These are phyloP conservation scores for Colletotrichum somersetense DNA, from an alignment of 2,329 filamentous ascomycete species.

Conservation along the genomic window DNA sequence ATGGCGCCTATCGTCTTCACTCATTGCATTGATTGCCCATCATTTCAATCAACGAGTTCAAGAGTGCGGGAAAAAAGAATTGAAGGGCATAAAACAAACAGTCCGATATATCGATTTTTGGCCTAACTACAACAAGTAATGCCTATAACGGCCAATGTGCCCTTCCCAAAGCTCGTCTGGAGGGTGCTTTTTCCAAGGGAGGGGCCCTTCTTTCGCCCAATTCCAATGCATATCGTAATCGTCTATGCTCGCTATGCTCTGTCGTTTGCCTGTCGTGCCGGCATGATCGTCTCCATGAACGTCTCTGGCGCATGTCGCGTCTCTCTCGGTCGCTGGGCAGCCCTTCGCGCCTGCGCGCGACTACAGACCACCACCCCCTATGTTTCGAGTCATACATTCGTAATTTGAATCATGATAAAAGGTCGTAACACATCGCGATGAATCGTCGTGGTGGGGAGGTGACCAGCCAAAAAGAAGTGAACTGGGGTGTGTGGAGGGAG, in stretches of 20 bases:
- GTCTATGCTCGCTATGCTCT: slow-evolving; percentile 41
- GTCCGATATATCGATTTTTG: slow-evolving; percentile 31
- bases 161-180: slow-evolving; percentile 23
- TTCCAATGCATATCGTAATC: slow-evolving; percentile 39
- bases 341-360: slow-evolving; percentile 33
- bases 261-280: slow-evolving; percentile 43
- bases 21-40: neutral
- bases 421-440: slow-evolving; percentile 43
- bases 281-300: slow-evolving; percentile 41
- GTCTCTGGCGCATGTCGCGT: slow-evolving; percentile 34
- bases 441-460: slow-evolving; percentile 40
- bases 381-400: slow-evolving; percentile 44
- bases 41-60: neutral
- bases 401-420: slow-evolving; percentile 43
- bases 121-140: slow-evolving; percentile 38
- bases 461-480: slow-evolving; percentile 42
- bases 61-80: too few species aligned
- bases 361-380: slow-evolving; percentile 35
- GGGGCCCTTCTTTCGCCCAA: slow-evolving; percentile 22
- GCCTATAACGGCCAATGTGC: slow-evolving; percentile 28
- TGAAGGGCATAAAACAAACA: slow-evolving; percentile 32
- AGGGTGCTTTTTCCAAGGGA: slow-evolving; percentile 11
- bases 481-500: slow-evolving; percentile 19
- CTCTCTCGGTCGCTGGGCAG: slow-evolving; percentile 36
- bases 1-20: neutral